Evolutionary conservation across 2,329 filamentous ascomycete genomes (phyloP), one percentile per base, ranked within the genome.

Genomic region (Bretziella fagacearum): DNA sequence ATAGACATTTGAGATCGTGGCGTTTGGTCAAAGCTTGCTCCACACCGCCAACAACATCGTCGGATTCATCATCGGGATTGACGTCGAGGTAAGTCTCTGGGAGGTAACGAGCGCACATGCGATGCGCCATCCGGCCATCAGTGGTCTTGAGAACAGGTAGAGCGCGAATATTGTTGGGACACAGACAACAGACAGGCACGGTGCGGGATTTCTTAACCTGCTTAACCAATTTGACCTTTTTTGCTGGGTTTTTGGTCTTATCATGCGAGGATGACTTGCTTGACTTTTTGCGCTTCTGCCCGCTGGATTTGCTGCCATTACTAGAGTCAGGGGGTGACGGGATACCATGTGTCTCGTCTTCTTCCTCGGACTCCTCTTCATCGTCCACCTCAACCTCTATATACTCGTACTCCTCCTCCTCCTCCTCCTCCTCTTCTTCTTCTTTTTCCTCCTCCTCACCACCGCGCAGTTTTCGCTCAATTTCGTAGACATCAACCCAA

Each of bases 401-500:
- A 55, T 85, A 80, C 58, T 87, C 82, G 55, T 83, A 84, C 55
- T 86, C 84, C 4, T 84, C 84, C 18, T 48, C 46, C 49, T 84
- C 84, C 3, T 84, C 84, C 10, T 51, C 49, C 49, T 83, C 80
- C 59, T 96, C 87, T n/a, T n/a, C n/a, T n/a, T 86, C 84, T 4
- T 84, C 84, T 17, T 48, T 39, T 49, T 84, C 84, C 3, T 84
- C 84, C 10, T 51, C 49, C 49, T 83, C 80, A 59, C 96, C 87
- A 36, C 91, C 91, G 44, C 87, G 77, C 40, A 96, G 65, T 60
- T 93, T 95, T 52, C 91, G 84, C 63, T 98, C 86, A 49, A 98
- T 93, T 56, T 95, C 91, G 50, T 84, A 79, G 3, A 96, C 86
- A 58, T 98, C 87, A 46, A 98, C 86, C 87, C 93, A 98, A 3